Evolutionary conservation across 768 basidiomycete genomes (phyloP), one percentile per base, ranked within the genome.

Genomic region (Russula olivacea): DNA sequence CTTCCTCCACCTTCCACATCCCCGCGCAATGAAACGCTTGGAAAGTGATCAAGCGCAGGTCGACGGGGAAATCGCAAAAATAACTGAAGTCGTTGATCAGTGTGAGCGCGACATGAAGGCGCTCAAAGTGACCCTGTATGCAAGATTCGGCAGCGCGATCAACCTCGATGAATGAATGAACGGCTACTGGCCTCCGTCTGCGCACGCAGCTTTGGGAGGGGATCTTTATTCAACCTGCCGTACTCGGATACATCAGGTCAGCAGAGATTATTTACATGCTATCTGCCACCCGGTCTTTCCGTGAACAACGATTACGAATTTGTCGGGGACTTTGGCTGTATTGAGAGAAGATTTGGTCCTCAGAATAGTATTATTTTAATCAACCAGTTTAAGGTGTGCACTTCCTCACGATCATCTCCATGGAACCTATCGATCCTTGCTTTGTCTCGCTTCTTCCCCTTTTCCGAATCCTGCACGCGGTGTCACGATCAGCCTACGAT

Each of bases 71-170:
- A 79, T 93, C 36, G 75, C 78, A 1, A 72, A 72, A 14, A 71
- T 90, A 0, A 72, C 81, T 9, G 71, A 71, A 10, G 77, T 79
- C 40, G 82, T 83, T 19, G 83, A 86, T 56, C 80, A 85, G 21
- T 89, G 86, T 71, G 87, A 91, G 68, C 78, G 74, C 36, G 77
- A 84, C 69, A 92, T 93, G 91, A 88, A 89, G 70, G 82, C 82
- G 56, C 83, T 93, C 49, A 94, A 94, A 72, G 80, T 88, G 47
- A 71, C 78, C 0, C 71, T 94, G 59, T 97, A 97, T 70, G 91
- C 90, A 30, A 95, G 94, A 75, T 98, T 98, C 72, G 94, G 94
- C 21, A 84, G 81, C 47, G 89, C 93, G 43, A 96, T 96, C 74
- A 97, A 97, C 73, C 82, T 97, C 51, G 93, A 96, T 72, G 91